phyloP scores from a whole-genome alignment of 2,329 filamentous ascomycete species.

The Capronia epimyces region DNA sequence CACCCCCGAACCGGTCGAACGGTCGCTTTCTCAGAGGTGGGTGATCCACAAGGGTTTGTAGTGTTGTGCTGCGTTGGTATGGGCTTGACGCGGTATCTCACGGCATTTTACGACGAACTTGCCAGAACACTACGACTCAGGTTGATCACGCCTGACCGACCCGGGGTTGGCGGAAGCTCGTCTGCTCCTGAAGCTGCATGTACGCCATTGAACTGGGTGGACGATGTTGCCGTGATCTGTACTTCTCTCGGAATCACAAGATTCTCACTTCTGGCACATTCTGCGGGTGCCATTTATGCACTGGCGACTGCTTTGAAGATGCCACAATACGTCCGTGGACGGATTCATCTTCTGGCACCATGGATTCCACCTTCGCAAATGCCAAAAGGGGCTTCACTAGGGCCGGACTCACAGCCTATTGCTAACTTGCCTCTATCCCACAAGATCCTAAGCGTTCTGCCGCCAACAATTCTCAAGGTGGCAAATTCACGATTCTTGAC shows the following conservation, averaged over 20 bases:
- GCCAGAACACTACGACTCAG: constrained; percentile 81
- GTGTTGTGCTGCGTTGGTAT: constrained; percentile 97
- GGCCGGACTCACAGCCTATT: constrained; percentile 59
- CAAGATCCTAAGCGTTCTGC: constrained; percentile 80
- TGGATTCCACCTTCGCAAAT: constrained; percentile 97
- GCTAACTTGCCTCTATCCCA: constrained; percentile 89
- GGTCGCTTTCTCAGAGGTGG: constrained; percentile 95
- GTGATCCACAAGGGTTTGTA: constrained; percentile 82
- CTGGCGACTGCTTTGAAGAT: constrained; percentile 91
- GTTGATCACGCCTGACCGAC: constrained; percentile 87
- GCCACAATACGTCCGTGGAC: constrained; percentile 89
- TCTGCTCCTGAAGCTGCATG: constrained; percentile 73
- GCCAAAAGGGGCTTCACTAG: constrained; percentile 57
- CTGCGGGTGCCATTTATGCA: constrained; percentile 95
- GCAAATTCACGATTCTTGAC: constrained; percentile 95
- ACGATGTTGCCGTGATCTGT: constrained; percentile 90
- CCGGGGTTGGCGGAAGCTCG: constrained; percentile 89
- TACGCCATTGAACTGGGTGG: constrained; percentile 87
- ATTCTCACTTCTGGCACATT: constrained; percentile 93
- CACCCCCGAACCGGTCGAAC: constrained; percentile 80
- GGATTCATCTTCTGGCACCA: constrained; percentile 87
- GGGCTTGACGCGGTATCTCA: constrained; percentile 92
- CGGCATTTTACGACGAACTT: constrained; percentile 94
- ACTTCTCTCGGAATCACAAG: constrained; percentile 87
- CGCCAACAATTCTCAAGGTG: constrained; percentile 83